Conservation (phyloP, 2,329 filamentous ascomycete species). For the Trichoderma sp. region DNA sequence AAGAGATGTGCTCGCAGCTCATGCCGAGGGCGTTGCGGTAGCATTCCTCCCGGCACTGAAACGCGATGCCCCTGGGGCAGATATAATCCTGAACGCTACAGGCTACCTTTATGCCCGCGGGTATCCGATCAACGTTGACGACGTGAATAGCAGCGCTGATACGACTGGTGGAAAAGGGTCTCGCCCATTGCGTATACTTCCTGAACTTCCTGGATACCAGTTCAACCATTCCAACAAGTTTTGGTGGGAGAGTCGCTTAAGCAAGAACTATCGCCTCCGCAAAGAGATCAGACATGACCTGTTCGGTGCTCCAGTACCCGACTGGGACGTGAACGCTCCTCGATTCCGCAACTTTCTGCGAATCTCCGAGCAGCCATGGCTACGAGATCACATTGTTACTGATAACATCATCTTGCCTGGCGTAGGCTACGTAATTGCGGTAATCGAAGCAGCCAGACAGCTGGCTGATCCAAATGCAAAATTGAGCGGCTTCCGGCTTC, state of each 20-base stretch:
- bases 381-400: conserved; percentile 34
- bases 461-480: conserved; percentile 17
- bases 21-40: background rate
- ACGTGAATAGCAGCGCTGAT: conserved; percentile 4
- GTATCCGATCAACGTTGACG: background rate
- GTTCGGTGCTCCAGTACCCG: conserved; percentile 31
- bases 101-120: background rate
- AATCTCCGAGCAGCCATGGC: conserved; percentile 27
- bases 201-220: conserved; percentile 35
- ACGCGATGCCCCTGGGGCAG: background rate
- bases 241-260: conserved; percentile 33
- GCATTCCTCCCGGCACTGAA: background rate
- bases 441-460: conserved; percentile 31
- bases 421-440: conserved; percentile 38
- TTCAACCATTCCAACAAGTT: conserved; percentile 36
- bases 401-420: conserved; percentile 37
- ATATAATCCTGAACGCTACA: background rate
- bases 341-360: conserved; percentile 26
- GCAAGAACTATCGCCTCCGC: conserved; percentile 30
- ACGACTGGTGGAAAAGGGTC: background rate
- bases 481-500: conserved; percentile 16
- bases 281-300: conserved; percentile 38
- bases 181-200: conserved; percentile 7
- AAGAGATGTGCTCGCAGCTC: background rate
- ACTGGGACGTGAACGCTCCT: conserved; percentile 25